A percentile compares a stretch with the other conserved stretches of the same genome.
Evolutionary conservation across 495 filamentous ascomycete genomes (phyloP).

Genomic region (Penicillium crystallinum): DNA sequence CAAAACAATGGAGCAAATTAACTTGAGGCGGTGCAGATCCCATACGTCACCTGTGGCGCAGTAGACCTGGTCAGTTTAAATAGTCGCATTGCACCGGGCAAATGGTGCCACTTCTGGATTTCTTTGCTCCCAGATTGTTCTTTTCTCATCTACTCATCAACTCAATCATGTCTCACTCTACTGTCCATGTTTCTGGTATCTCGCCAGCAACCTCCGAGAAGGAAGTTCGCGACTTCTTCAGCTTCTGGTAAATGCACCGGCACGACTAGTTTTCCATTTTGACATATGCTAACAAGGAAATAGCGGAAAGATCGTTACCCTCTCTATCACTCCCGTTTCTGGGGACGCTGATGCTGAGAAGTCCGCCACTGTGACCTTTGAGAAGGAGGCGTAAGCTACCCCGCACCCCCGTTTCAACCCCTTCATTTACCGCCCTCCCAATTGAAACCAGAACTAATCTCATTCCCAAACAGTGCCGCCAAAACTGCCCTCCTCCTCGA

Average conservation of each 20-base stretch:
- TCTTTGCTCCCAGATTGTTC: not conserved
- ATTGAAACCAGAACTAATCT: not conserved
- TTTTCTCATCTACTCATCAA: not conserved
- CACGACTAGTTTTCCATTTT: not conserved
- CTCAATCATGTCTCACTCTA: constrained; percentile 43
- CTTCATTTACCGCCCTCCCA: not conserved
- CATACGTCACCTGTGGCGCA: constrained; percentile 31
- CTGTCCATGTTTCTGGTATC: constrained; percentile 72
- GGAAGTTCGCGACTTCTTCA: constrained; percentile 95
- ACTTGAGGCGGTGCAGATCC: constrained; percentile 23
- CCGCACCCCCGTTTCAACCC: constrained; percentile 19
- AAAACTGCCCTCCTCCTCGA: constrained; percentile 96
- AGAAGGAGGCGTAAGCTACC: constrained; percentile 72
- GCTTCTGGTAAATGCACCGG: constrained; percentile 74
- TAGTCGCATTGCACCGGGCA: constrained; percentile 3
- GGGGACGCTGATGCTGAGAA: constrained; percentile 56
- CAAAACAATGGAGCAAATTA: not conserved
- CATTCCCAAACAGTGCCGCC: constrained; percentile 52
- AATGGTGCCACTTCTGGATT: not conserved
- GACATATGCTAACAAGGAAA: constrained; percentile 20
- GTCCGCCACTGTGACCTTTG: constrained; percentile 87
- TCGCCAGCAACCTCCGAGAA: constrained; percentile 71
- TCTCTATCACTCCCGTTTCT: constrained; percentile 67
- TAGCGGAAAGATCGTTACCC: constrained; percentile 83
- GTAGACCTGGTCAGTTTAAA: constrained; percentile 5